Conservation (phyloP, 2,329 filamentous ascomycete genomes). For the Exophiala bonariae region DNA sequence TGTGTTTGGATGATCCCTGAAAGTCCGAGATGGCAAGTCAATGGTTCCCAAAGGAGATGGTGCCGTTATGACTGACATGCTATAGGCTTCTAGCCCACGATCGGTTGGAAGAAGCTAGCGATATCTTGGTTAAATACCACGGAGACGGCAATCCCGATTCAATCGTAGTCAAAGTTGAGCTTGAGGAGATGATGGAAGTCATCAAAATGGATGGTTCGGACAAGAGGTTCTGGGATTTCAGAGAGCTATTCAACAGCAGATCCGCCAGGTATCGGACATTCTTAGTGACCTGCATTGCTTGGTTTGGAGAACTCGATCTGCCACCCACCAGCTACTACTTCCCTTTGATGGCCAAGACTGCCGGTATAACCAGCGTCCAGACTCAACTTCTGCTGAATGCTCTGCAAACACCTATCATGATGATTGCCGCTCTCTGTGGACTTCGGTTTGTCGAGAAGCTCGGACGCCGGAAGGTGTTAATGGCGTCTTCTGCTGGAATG, state of each 20-base stretch:
- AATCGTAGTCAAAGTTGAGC: conserved; percentile 32
- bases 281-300: conserved; percentile 40
- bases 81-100: conserved; percentile 60
- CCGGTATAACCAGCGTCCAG: conserved; percentile 43
- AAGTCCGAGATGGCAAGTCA: conserved; percentile 49
- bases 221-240: conserved; percentile 52
- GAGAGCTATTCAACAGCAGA: conserved; percentile 48
- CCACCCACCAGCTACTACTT: conserved; percentile 12
- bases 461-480: conserved; percentile 56
- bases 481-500: conserved; percentile 52
- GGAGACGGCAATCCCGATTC: conserved; percentile 46
- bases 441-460: conserved; percentile 56
- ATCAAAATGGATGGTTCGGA: conserved; percentile 6
- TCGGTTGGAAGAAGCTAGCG: conserved; percentile 55
- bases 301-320: conserved; percentile 32
- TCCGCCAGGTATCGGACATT: conserved; percentile 49
- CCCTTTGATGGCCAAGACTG: conserved; percentile 32
- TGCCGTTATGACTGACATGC: conserved; percentile 15
- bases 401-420: conserved; percentile 46
- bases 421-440: conserved; percentile 47
- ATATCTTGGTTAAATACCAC: conserved; percentile 59
- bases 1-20: conserved; percentile 59
- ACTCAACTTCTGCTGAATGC: conserved; percentile 44
- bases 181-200: conserved; percentile 39
- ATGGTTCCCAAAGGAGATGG: too few species aligned